phyloP scores from a whole-genome alignment of 305 asterid genomes.

The Rubia tinctorum region DNA sequence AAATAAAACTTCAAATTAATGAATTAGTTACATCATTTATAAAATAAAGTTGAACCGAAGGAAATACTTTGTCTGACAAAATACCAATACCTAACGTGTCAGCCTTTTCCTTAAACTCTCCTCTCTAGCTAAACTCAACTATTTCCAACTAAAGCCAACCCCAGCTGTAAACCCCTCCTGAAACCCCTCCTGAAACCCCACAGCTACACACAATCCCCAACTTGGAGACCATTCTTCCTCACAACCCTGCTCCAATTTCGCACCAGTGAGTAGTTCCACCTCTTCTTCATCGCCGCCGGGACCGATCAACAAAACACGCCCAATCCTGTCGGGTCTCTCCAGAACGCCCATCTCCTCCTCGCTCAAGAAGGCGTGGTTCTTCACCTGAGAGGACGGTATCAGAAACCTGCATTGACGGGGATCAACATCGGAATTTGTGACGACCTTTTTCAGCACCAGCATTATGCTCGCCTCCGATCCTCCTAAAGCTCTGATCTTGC shows the following conservation, averaged over 20 bases:
- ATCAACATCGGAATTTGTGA: not conserved
- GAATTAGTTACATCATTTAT: too few species aligned
- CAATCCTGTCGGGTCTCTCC: not conserved
- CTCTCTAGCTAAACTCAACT: too few species aligned
- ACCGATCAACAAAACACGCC: not conserved
- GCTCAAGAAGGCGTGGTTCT: conserved; percentile 3
- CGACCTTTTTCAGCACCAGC: not conserved
- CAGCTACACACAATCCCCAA: not conserved
- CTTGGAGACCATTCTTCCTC: not conserved
- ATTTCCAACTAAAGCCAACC: not conserved
- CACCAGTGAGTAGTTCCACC: conserved; percentile 1
- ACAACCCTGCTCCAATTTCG: not conserved
- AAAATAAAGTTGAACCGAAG: too few species aligned
- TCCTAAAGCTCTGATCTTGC: conserved; percentile 4
- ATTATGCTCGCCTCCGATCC: not conserved
- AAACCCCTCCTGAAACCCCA: conserved; percentile 8
- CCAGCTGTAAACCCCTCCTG: not conserved
- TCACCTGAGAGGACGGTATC: conserved; percentile 3
- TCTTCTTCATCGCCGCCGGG: not conserved
- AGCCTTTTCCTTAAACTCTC: too few species aligned
- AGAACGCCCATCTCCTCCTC: not conserved
- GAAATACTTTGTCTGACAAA: too few species aligned
- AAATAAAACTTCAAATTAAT: too few species aligned
- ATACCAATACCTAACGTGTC: too few species aligned
- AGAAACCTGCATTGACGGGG: not conserved